A percentile compares a stretch with the other conserved stretches of the same genome.
Evolutionary conservation across 495 filamentous ascomycete species (phyloP).

Genomic region (Friedmanniomyces simplex): DNA sequence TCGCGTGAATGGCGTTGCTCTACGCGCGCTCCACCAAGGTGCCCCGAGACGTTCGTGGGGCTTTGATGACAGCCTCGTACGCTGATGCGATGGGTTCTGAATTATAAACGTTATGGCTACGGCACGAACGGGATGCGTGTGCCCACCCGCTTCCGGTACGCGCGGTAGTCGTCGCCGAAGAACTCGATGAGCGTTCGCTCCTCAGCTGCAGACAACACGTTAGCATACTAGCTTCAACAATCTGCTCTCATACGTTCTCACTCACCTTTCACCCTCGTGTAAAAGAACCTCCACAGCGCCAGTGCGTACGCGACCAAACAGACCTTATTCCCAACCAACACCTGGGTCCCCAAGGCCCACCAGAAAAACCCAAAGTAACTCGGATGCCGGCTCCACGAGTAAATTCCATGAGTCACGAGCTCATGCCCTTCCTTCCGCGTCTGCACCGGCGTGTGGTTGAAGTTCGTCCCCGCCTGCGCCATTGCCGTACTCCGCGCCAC

Average conservation of each 20-base stretch:
- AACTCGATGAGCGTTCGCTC: constrained; percentile 68
- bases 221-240: background rate
- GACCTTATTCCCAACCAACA: constrained; percentile 74
- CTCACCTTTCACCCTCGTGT: constrained; percentile 54
- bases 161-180: constrained; percentile 72
- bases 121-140: constrained; percentile 65
- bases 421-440: constrained; percentile 55
- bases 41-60: too few species aligned
- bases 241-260: constrained; percentile 9
- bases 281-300: constrained; percentile 80
- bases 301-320: constrained; percentile 63
- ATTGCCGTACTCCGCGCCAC: constrained; percentile 65
- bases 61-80: too few species aligned
- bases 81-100: too few species aligned
- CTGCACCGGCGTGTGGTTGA: constrained; percentile 78
- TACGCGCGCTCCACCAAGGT: too few species aligned
- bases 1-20: too few species aligned
- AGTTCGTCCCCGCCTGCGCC: constrained; percentile 79
- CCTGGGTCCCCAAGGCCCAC: constrained; percentile 91
- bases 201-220: constrained; percentile 44
- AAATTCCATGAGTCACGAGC: constrained; percentile 67
- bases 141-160: constrained; percentile 53
- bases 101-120: background rate
- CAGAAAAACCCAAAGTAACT: constrained; percentile 97
- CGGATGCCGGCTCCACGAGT: constrained; percentile 62